Base-by-base conservation (phyloP, 2,329 filamentous ascomycete genomes). In the Sporothrix protearum region DNA sequence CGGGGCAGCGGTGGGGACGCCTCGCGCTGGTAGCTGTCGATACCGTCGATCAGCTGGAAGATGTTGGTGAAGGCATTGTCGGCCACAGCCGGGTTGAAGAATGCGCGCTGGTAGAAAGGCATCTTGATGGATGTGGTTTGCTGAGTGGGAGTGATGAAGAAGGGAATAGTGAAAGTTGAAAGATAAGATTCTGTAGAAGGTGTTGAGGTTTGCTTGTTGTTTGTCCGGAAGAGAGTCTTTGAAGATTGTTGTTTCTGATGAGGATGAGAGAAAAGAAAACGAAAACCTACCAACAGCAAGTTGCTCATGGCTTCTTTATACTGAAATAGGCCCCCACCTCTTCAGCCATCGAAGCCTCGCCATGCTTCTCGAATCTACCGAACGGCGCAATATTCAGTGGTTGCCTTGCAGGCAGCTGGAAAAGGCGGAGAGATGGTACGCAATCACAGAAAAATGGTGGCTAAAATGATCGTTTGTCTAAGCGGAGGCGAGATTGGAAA, bases 11-110 rank as follows among this genome's bases (percentile, higher is more conserved):
- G n/a, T n/a, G 55, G 55, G n/a, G 59, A 64, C 7, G 72, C 74
- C 73, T 84, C 81, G 61, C 81, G 82, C 74, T 81, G 82, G 80
- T 89, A 88, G 78, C 80, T 83, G 78, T 90, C 87, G 75, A 87
- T 10, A 80, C 89, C 87, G 76, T 89, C 87, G 67, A 90, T 85
- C 73, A 90, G 84, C 72, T 87, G 87, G 84, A 90, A 89, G 77
- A 90, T 85, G 73, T 76, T 76, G 69, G 71, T 70, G 57, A 78
- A 76, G 28, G 74, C 72, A 57, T 74, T 70, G 68, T 78, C 76
- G 69, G 74, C 75, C 30, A 69, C 71, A 12, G 57, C 66, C 14
- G 74, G 74, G 3, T 68, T 36, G 75, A 76, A 77, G 70, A 75
- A 83, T 76, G 85, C 81, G 77, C 84, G 83, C 72, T 85, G 83